Base-by-base conservation (phyloP, 2,329 filamentous ascomycete species). In the Nemania abortiva region DNA sequence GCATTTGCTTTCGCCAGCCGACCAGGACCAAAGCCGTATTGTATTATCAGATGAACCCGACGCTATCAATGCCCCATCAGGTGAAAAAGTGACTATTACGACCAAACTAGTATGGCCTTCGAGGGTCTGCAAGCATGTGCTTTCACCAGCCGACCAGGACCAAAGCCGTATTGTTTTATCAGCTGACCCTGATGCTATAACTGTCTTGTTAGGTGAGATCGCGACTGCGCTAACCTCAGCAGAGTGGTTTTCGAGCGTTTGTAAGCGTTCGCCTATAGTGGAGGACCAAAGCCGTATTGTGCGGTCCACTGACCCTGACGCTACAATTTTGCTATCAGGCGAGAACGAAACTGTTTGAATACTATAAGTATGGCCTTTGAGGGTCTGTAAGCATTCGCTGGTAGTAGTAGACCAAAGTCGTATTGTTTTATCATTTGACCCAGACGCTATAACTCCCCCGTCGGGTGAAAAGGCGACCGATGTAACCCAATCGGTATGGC, bases 381-480 rank as follows among this genome's bases (percentile, higher is more conserved):
- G 9, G 31, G 31, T 34, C 9, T 34, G 31, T 34, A 34, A 34
- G 31, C 9, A 22, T 6, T 49, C 20, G 24, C 58, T 57, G 3
- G 63, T 63, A 24, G n/a, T 22, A 7, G 31, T n/a, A 3, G 42
- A 59, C 63, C 67, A 67, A n/a, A 70, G 34, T 10, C 37, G 34
- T 18, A 64, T 47, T 18, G 54, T 64, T 10, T 27, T 20, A 22
- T 69, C 67, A 6, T 39, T 2, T 3, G 67, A 69, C 2, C 61
- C 70, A 20, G 71, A 71, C 34, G 65, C 70, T 18, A 74, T 42
- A 6, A 61, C 13, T n/a, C 34, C 31, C 2, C 57, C 39, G 37
- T 72, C 61, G 3, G 66, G 64, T 20, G 73, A 73, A 60, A 74
- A 75, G 11, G 63, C 63, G 11, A 73, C 42, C 13, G 52, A 55